Evolutionary conservation across 2,329 filamentous ascomycete genomes (phyloP).

Genomic region (Aspergillus udagawae): DNA sequence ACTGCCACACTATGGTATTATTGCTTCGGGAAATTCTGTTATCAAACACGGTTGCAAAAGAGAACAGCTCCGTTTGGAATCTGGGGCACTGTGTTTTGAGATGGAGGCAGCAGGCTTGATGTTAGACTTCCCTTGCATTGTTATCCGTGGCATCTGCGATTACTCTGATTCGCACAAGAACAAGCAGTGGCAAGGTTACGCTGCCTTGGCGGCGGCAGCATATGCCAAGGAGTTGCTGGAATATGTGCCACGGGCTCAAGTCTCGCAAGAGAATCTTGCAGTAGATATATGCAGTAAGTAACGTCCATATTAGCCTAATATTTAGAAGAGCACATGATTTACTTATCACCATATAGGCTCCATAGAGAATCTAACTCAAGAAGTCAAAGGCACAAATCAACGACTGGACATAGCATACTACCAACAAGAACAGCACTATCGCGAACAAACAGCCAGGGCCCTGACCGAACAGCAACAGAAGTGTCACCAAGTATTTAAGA

Average conservation of each 20-base stretch:
- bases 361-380: slow-evolving; percentile 1
- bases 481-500: slow-evolving; percentile 26
- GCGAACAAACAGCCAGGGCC: background rate
- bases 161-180: slow-evolving; percentile 6
- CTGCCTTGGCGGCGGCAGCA: slow-evolving; percentile 5
- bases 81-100: slow-evolving; percentile 5
- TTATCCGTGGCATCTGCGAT: slow-evolving; percentile 2
- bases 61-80: slow-evolving; percentile 1
- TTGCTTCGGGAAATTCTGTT: slow-evolving; percentile 10
- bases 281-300: background rate
- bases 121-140: background rate
- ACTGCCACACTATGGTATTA: slow-evolving; percentile 7
- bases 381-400: slow-evolving; percentile 1
- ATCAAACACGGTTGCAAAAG: slow-evolving; percentile 7
- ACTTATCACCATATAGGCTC: background rate
- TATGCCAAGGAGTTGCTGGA: slow-evolving; percentile 9
- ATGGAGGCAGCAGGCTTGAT: slow-evolving; percentile 1
- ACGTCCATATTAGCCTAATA: background rate
- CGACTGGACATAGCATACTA: slow-evolving; percentile 4
- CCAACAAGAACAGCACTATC: slow-evolving; percentile 5
- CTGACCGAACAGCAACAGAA: slow-evolving; percentile 8
- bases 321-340: background rate
- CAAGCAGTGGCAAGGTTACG: slow-evolving; percentile 4
- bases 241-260: background rate
- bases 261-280: slow-evolving; percentile 1